Conservation (phyloP, 441 rosid species). For the Jatropha multifida region DNA sequence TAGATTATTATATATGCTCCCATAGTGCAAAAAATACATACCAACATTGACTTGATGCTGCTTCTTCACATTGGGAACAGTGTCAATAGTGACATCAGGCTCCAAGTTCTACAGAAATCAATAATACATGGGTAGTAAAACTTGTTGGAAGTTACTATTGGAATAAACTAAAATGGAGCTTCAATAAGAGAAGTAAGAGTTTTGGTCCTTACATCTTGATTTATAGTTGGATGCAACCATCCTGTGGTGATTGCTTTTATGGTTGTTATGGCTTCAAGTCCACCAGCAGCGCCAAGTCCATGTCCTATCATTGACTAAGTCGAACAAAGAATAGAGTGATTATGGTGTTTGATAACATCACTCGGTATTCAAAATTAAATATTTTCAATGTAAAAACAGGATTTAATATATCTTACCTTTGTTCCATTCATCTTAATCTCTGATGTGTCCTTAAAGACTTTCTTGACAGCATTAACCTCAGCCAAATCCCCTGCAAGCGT, state of each 20-base stretch:
- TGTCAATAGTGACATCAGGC: slow-evolving; percentile 58
- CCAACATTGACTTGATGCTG: slow-evolving; percentile 62
- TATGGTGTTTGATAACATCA: background rate
- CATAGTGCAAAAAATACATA: slow-evolving; percentile 29
- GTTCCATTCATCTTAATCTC: slow-evolving; percentile 74
- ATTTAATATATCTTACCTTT: slow-evolving; percentile 35
- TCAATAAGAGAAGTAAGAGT: background rate
- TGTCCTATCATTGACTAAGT: slow-evolving; percentile 65
- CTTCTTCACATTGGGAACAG: slow-evolving; percentile 61
- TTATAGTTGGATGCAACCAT: slow-evolving; percentile 69
- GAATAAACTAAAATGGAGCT: background rate
- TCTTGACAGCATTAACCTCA: slow-evolving; percentile 67
- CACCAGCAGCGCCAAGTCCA: slow-evolving; percentile 72
- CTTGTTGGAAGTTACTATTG: background rate
- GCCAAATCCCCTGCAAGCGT: slow-evolving; percentile 74
- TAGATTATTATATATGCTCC: background rate
- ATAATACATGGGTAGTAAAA: background rate
- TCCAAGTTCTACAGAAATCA: slow-evolving; percentile 45
- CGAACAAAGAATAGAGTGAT: background rate
- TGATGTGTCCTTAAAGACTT: slow-evolving; percentile 60
- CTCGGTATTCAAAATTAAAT: no score
- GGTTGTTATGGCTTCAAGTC: slow-evolving; percentile 64
- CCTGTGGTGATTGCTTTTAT: slow-evolving; percentile 72
- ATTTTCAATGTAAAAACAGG: no score
- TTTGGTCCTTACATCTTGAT: slow-evolving; percentile 51